Evolutionary conservation across 2,329 filamentous ascomycete genomes (phyloP).

Genomic region (Escovopsis sp.): DNA sequence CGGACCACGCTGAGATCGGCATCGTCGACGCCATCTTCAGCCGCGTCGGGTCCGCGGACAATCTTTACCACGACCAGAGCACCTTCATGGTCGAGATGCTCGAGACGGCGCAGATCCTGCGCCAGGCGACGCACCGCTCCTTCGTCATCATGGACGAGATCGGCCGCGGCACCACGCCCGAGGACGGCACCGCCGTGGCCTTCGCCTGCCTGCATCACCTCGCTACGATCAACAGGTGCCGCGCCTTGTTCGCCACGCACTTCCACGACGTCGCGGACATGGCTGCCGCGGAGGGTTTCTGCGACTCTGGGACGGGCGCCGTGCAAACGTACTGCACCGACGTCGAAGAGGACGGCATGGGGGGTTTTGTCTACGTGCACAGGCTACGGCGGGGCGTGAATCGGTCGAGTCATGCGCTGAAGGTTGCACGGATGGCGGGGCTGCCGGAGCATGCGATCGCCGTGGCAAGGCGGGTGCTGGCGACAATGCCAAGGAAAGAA

Average conservation of each 20-base stretch:
- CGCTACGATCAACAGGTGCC: conserved; percentile 58
- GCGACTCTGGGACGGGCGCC: conserved; percentile 17
- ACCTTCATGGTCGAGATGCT: conserved; percentile 99
- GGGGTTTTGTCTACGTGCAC: conserved; percentile 77
- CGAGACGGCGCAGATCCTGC: conserved; percentile 82
- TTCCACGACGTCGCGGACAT: conserved; percentile 78
- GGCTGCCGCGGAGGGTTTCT: conserved; percentile 37
- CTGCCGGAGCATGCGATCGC: conserved; percentile 57
- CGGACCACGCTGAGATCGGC: conserved; percentile 69
- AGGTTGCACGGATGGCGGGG: conserved; percentile 80
- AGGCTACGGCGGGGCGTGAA: conserved; percentile 70
- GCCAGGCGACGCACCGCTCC: conserved; percentile 63
- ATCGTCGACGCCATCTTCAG: conserved; percentile 94
- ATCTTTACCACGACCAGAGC: conserved; percentile 85
- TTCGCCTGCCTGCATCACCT: conserved; percentile 81
- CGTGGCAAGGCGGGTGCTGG: conserved; percentile 36
- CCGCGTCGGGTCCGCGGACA: conserved; percentile 84
- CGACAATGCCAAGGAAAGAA: conserved; percentile 20
- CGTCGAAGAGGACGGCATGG: conserved; percentile 54
- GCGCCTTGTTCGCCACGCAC: conserved; percentile 86
- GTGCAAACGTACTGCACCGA: conserved; percentile 80
- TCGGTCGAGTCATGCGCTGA: conserved; percentile 74
- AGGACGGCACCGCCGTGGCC: conserved; percentile 79
- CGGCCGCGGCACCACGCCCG: conserved; percentile 81
- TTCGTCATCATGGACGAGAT: conserved; percentile 99